These are phyloP conservation scores for Rhizophagus clarus DNA, from an alignment of 192 early-diverging fungal species.

Conservation along the genomic window DNA sequence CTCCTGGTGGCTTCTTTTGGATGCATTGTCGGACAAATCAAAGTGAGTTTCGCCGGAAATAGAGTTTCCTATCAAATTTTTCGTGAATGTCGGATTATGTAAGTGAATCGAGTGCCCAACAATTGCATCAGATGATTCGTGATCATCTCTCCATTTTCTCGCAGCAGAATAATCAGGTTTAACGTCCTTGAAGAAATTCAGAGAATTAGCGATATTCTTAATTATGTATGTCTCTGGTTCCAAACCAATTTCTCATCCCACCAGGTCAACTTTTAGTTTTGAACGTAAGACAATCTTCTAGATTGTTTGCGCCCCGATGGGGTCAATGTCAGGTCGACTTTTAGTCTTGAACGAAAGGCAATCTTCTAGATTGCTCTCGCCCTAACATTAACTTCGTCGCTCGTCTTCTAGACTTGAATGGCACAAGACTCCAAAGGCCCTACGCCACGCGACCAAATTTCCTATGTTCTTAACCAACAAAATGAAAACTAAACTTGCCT, in stretches of 20 bases:
- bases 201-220: no score
- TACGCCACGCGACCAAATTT: slow-evolving; percentile 6
- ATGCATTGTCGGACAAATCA: no score
- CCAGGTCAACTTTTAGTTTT: slow-evolving; percentile 20
- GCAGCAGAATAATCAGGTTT: no score
- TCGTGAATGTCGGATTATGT: no score
- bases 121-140: no score
- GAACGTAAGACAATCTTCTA: slow-evolving; percentile 24
- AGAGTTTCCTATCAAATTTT: no score
- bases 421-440: neutral
- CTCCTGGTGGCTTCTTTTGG: no score
- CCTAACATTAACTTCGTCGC: slow-evolving; percentile 15
- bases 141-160: no score
- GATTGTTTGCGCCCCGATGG: slow-evolving; percentile 17
- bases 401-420: slow-evolving; percentile 23
- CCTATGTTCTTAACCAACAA: neutral
- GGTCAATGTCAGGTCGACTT: neutral
- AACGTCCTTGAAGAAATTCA: no score
- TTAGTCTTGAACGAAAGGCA: slow-evolving; percentile 14
- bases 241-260: neutral
- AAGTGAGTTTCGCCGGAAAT: no score
- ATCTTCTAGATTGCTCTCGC: neutral
- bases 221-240: neutral
- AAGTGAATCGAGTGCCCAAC: no score
- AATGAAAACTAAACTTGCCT: neutral